Base-by-base conservation (phyloP, 257 asterid species). In the Fraxinus quadrangulata region DNA sequence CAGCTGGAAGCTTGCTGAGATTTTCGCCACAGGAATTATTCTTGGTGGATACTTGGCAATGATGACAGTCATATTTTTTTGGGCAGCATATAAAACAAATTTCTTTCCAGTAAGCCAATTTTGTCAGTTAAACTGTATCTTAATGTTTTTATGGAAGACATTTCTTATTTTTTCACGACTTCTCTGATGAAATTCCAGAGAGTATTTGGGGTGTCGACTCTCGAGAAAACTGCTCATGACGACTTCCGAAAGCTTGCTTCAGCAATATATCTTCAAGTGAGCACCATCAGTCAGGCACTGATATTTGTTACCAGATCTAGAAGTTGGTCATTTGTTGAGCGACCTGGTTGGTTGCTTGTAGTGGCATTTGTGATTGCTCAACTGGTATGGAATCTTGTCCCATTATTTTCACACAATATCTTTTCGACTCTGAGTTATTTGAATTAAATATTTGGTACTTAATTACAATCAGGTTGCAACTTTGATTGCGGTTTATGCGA, bases 31-130 rank as follows among this genome's bases (percentile, higher is more conserved):
- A 5, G 92, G 92, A 66, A 63, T 89, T 39, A 70, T 89, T 80
- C 93, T 89, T 24, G 93, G 93, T 56, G 84, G 87, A 69, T 89
- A 89, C 86, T 80, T 89, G 78, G 93, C 93, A 75, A 77, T 89
- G 88, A 89, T 89, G 93, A 89, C 93, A 0, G 93, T 89, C 78
- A 87, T 89, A 67, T 89, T 89, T 87, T 89, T 87, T 85, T 89
- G 93, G 93, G 87, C 87, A 72, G 91, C 87, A 11, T 85, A 87
- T 70, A 90, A 89, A 26, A 89, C 93, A 2, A 80, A 88, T 72
- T 88, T 88, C 85, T 88, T 88, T 84, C 81, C 92, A 1, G 92
- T 86, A 76, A 81, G 85, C 37, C 34, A 54, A 69, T 75, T 68
- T 36, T 21, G 67, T 66, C 76, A 56, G 45, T 70, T 76, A 14